Evolutionary conservation across 2,329 filamentous ascomycete genomes (phyloP).

Genomic region (Pseudogymnoascus sp.): DNA sequence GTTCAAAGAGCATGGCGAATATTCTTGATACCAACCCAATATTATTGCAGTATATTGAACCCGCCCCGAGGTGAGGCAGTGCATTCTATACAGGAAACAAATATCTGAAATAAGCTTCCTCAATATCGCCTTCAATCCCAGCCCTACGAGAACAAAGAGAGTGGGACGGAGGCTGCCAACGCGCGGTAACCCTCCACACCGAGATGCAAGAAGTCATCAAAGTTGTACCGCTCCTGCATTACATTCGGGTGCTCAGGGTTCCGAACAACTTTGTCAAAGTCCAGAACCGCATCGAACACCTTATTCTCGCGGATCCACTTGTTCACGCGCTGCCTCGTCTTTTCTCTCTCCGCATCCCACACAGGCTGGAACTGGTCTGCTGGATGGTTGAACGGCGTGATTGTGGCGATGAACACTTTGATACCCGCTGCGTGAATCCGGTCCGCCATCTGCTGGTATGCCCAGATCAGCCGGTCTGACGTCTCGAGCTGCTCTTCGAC

Average conservation of each 20-base stretch:
- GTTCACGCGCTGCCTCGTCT: constrained; percentile 47
- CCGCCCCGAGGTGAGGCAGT: not conserved
- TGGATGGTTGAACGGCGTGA: constrained; percentile 46
- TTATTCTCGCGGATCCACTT: constrained; percentile 46
- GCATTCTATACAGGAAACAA: not conserved
- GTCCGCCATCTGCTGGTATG: constrained; percentile 47
- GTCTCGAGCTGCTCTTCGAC: constrained; percentile 35
- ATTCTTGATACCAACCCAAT: not conserved
- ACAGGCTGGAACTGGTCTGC: constrained; percentile 36
- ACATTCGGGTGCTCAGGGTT: constrained; percentile 38
- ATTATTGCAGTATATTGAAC: not conserved
- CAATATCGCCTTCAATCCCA: not conserved
- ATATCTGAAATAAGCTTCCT: not conserved
- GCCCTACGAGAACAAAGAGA: constrained; percentile 37
- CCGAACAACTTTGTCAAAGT: constrained; percentile 49
- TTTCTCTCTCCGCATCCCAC: constrained; percentile 42
- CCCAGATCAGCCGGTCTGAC: constrained; percentile 41
- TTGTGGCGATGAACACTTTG: constrained; percentile 50
- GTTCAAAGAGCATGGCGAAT: too few relatives aligned
- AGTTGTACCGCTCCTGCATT: constrained; percentile 41
- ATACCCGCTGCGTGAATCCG: constrained; percentile 45
- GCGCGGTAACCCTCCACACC: constrained; percentile 46
- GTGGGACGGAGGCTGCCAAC: constrained; percentile 46
- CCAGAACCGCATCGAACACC: constrained; percentile 51
- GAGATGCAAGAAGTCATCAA: constrained; percentile 53